Evolutionary conservation across 371 early-diverging fungal species (phyloP), one percentile per base, ranked within the genome.

Genomic region (Blakeslea trispora): DNA sequence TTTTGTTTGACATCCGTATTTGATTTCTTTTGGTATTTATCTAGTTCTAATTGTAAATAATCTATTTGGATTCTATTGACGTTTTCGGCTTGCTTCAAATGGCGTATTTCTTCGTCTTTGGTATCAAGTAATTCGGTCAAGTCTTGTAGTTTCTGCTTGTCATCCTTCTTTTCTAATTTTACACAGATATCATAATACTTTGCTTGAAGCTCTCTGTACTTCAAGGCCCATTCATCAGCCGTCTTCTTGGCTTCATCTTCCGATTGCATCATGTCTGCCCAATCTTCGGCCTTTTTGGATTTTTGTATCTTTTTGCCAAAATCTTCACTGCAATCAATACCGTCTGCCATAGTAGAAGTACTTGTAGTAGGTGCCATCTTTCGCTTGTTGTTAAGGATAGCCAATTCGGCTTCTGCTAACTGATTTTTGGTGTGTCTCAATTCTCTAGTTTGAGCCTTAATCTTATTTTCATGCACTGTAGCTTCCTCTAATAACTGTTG

Each of bases 51-150:
- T 28, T 71, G 71, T 39, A 71, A 11, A 28, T 68, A 58, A 15
- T 71, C 61, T n/a, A 71, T 35, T 39, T 71, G 71, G 31, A 71
- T 57, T 40, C 54, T 44, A 42, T 61, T 59, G 15, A 64, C 58
- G n/a, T 53, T 52, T 21, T 67, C 64, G 1, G 64, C 54, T 41
- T 71, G 71, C 45, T 61, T 64, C 31, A 71, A 42, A n/a, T 56
- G 64, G 5, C 55, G 50, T 47, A 68, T 68, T 28, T 61, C 68
- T 50, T 71, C 50, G 19, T 68, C 62, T 24, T 59, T 51, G 2
- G 24, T 23, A 11, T 43, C 40, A 11, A 61, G 19, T 17, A 45
- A 41, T 45, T 55, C 55, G 19, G 18, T 41, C 28, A 57, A 28
- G 7, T 62, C 45, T 21, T 19, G 17, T 15, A 61, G 23, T 5